Evolutionary conservation across 345 rosid genomes (phyloP).

Genomic region (Aquilaria yunnanensis): DNA sequence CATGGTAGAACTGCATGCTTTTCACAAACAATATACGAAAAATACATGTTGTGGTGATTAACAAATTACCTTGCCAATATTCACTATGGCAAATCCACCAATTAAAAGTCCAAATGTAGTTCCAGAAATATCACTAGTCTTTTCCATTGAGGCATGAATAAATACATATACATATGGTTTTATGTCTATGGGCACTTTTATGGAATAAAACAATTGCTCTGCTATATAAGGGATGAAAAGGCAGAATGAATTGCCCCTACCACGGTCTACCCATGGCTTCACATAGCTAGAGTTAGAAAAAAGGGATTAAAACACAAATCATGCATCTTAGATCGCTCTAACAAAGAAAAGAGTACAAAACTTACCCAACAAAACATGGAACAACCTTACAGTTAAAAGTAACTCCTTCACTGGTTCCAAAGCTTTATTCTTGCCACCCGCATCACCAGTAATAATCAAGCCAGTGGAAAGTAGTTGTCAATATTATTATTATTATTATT

Average conservation of each 20-base stretch:
- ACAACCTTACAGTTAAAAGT: constrained; percentile 63
- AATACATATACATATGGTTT: constrained; percentile 55
- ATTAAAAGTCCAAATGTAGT: constrained; percentile 79
- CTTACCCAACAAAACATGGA: constrained; percentile 81
- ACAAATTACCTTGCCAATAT: constrained; percentile 53
- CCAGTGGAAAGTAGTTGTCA: too few species aligned
- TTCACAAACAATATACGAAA: not conserved
- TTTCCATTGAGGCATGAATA: constrained; percentile 51
- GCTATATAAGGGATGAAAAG: constrained; percentile 89
- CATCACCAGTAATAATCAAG: not conserved
- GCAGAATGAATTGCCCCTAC: constrained; percentile 48
- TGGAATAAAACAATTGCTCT: constrained; percentile 68
- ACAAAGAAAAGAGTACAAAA: constrained; percentile 19
- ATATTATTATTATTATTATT: too few species aligned
- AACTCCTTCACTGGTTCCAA: constrained; percentile 30
- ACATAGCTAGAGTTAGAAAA: constrained; percentile 53
- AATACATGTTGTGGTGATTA: not conserved
- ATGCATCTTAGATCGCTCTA: not conserved
- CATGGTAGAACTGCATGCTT: constrained; percentile 7
- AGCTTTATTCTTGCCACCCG: constrained; percentile 26
- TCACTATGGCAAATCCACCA: constrained; percentile 81
- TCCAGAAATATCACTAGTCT: constrained; percentile 51
- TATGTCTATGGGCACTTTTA: constrained; percentile 42
- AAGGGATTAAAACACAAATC: constrained; percentile 1
- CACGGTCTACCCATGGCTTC: constrained; percentile 67